phyloP scores from a whole-genome alignment of 495 filamentous ascomycete genomes.

The Penicillium goetzii region DNA sequence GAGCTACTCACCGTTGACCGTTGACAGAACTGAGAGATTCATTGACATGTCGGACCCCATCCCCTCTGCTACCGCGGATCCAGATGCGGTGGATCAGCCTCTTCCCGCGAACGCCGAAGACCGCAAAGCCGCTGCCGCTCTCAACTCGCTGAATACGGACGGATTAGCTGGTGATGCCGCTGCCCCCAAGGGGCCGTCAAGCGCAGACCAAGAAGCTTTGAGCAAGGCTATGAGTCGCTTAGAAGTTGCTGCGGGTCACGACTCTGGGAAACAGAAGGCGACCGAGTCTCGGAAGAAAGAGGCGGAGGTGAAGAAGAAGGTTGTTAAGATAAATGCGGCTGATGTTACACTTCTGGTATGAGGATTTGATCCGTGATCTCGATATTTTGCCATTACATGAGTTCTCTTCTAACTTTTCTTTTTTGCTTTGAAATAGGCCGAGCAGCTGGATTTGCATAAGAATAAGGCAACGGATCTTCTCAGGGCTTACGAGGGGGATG shows the following conservation, averaged over 20 bases:
- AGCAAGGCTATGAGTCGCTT: constrained; percentile 80
- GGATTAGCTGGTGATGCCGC: constrained; percentile 53
- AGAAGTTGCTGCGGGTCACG: constrained; percentile 50
- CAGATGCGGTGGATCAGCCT: constrained; percentile 59
- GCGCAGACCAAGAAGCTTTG: constrained; percentile 77
- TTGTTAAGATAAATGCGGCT: constrained; percentile 65
- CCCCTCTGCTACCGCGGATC: constrained; percentile 70
- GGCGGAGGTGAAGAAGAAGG: constrained; percentile 51
- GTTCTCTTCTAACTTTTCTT: not conserved
- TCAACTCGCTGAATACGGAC: constrained; percentile 73
- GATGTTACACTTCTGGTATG: constrained; percentile 70
- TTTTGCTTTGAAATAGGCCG: constrained; percentile 54
- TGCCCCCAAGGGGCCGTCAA: constrained; percentile 49
- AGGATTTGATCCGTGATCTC: constrained; percentile 15
- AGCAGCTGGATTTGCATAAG: constrained; percentile 79
- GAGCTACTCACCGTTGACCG: not conserved
- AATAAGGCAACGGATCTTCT: constrained; percentile 82
- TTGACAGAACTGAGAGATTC: constrained; percentile 5
- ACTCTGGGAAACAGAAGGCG: constrained; percentile 20
- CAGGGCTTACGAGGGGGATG: constrained; percentile 77
- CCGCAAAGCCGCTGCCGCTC: constrained; percentile 86
- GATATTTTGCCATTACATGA: not conserved
- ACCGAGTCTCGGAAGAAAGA: constrained; percentile 47
- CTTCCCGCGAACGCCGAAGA: constrained; percentile 76
- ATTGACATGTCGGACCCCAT: constrained; percentile 61